Evolutionary conservation across 2,329 filamentous ascomycete species (phyloP).

Genomic region (Ceratocystis albifundus): DNA sequence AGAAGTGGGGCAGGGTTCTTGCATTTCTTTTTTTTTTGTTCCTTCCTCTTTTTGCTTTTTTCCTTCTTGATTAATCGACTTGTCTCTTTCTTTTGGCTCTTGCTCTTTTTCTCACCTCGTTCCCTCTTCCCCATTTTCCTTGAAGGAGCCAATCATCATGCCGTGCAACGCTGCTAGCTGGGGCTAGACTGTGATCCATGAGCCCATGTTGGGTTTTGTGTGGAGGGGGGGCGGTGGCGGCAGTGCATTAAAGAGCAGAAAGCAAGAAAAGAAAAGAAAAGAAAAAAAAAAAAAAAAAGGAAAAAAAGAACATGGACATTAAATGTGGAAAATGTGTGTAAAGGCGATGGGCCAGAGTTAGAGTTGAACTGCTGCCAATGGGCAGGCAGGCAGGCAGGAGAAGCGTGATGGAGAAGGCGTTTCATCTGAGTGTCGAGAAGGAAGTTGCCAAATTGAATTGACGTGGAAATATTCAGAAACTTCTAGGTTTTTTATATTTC

Average conservation of each 20-base stretch:
- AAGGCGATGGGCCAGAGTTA: neutral
- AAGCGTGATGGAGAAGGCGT: neutral
- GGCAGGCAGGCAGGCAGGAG: too few species aligned
- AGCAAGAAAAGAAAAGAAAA: too few species aligned
- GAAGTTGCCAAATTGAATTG: neutral
- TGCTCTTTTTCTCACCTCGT: neutral
- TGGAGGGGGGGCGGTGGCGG: neutral
- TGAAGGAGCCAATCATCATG: neutral
- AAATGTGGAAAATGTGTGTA: neutral
- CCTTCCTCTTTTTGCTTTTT: neutral
- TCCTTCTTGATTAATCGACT: neutral
- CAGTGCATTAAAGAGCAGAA: slow-evolving; percentile 4
- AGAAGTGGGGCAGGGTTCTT: too few species aligned
- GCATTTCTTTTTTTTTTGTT: neutral
- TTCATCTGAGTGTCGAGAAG: neutral
- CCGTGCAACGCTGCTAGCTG: slow-evolving; percentile 1
- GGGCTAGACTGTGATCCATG: slow-evolving; percentile 13
- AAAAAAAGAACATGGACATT: too few species aligned
- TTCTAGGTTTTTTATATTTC: neutral
- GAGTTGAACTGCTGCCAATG: neutral
- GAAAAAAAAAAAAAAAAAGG: too few species aligned
- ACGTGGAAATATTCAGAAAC: neutral
- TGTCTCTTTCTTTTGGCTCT: slow-evolving; percentile 2
- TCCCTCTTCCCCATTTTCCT: neutral
- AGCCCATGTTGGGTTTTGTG: slow-evolving; percentile 1